Percentiles rank a stretch among this genome's conserved stretches.
Conservation (phyloP, 1,284 basidiomycete species). For the Porogramme epimiltina region DNA sequence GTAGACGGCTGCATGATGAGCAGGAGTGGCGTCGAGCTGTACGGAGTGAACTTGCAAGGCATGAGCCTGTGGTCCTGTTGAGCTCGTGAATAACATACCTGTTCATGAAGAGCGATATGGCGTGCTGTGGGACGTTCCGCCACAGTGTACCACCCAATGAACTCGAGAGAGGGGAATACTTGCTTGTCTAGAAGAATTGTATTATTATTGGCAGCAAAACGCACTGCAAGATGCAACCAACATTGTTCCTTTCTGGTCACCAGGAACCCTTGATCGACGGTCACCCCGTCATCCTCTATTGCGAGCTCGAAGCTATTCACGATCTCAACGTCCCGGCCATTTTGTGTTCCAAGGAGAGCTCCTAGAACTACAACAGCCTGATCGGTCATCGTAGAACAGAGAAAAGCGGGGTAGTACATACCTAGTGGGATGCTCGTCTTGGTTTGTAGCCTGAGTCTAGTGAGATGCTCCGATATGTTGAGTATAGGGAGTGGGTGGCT, state of each 20-base stretch:
- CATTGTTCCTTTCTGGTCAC: constrained; percentile 88
- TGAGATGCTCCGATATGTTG: constrained; percentile 95
- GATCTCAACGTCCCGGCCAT: constrained; percentile 92
- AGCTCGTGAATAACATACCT: constrained; percentile 47
- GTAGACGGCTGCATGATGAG: constrained; percentile 65
- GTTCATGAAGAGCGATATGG: constrained; percentile 85
- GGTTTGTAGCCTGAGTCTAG: constrained; percentile 78
- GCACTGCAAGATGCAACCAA: constrained; percentile 38
- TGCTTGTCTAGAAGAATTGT: constrained; percentile 80
- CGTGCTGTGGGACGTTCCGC: constrained; percentile 67
- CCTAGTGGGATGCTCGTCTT: constrained; percentile 65
- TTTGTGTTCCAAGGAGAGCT: constrained; percentile 92
- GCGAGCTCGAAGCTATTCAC: constrained; percentile 95
- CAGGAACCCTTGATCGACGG: constrained; percentile 83
- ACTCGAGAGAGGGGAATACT: constrained; percentile 94
- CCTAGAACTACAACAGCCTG: constrained; percentile 70
- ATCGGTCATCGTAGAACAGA: neutral
- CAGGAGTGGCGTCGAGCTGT: constrained; percentile 79
- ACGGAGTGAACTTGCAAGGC: constrained; percentile 59
- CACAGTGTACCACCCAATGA: constrained; percentile 97
- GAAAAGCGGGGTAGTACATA: too few relatives aligned
- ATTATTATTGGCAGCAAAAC: neutral
- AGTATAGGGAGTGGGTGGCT: constrained; percentile 96
- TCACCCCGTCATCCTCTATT: constrained; percentile 51
- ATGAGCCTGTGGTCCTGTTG: constrained; percentile 1